Base-by-base conservation (phyloP, 352 stramenopile species). In the Heterotrichella gracilis region DNA sequence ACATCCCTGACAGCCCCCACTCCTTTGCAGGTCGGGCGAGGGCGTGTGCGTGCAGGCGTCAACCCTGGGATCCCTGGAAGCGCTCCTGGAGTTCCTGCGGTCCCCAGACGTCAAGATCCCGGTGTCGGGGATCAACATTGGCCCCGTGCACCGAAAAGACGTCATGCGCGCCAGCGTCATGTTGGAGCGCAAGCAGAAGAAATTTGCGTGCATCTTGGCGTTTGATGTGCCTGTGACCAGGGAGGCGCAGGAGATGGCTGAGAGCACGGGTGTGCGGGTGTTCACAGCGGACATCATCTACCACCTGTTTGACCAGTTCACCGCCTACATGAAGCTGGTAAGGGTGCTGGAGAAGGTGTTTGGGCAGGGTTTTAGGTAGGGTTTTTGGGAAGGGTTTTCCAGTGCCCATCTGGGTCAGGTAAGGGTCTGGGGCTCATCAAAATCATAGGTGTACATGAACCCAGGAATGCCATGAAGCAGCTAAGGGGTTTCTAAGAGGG, bases 211-310 rank as follows among this genome's bases (percentile, higher is more conserved):
- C 2, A 94, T 98, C 71, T 76, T 99, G 22, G 90, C 90, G 24
- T 99, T 99, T 74, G 91, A 99, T 76, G 89, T 97, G 64, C 90
- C 93, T 71, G 85, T 98, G 22, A 86, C 94, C 75, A 82, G 75
- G 64, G 90, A 97, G 64, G 92, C 91, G 1, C 80, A 78, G 41
- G 82, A 89, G 75, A 74, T 89, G 23, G 73, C 76, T 0, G 71
- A 78, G 13, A 73, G 73, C 22, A 9, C 69, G 0, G 85, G 87
- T 71, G 90, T 99, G 64, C 80, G 85, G 40, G 96, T 99, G 75
- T 97, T 99, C 80, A 97, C 90, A 17, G 92, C 92, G 24, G 92
- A 99, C 74, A 99, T 99, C 74, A 98, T 99, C 78, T 99, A 99
- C 79, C 91, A 99, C 80, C 79, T 98, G 68, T 97, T 97, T 74